Conservation (phyloP, 306 rosid species). For the Inga leiocalycina region DNA sequence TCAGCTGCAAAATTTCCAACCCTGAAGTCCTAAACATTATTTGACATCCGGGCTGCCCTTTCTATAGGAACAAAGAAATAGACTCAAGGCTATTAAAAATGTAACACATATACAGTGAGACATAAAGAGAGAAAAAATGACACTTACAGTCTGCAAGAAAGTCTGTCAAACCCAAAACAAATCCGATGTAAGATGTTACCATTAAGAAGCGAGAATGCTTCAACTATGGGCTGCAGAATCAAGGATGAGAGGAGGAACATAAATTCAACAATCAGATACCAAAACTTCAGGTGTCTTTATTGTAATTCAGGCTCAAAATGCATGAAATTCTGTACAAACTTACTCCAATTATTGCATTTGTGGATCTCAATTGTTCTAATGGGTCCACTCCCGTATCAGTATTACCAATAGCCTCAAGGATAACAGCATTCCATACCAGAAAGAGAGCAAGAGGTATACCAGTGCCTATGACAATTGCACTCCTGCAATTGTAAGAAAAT, state of each 20-base stretch:
- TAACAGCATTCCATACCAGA: conserved; percentile 81
- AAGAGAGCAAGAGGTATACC: conserved; percentile 70
- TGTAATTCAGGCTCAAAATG: background rate
- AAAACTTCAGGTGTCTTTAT: background rate
- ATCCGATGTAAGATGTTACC: conserved; percentile 80
- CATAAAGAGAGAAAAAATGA: conserved; percentile 15
- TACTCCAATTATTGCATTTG: conserved; percentile 73
- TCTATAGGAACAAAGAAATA: background rate
- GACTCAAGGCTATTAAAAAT: background rate
- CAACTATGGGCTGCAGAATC: conserved; percentile 74
- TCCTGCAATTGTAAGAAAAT: conserved; percentile 43
- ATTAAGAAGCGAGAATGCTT: conserved; percentile 70
- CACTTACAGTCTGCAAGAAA: conserved; percentile 80
- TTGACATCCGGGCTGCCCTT: background rate
- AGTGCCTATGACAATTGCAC: conserved; percentile 73
- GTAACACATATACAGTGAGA: background rate
- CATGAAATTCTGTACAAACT: conserved; percentile 21
- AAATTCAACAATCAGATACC: conserved; percentile 1
- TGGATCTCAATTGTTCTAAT: conserved; percentile 62
- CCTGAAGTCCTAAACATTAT: background rate
- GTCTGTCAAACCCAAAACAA: conserved; percentile 75
- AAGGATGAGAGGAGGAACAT: background rate
- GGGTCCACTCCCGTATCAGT: conserved; percentile 63
- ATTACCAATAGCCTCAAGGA: conserved; percentile 62
- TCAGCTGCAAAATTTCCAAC: background rate